Base-by-base conservation (phyloP, 1,284 basidiomycete genomes). In the Cryptococcus amylolentus region DNA sequence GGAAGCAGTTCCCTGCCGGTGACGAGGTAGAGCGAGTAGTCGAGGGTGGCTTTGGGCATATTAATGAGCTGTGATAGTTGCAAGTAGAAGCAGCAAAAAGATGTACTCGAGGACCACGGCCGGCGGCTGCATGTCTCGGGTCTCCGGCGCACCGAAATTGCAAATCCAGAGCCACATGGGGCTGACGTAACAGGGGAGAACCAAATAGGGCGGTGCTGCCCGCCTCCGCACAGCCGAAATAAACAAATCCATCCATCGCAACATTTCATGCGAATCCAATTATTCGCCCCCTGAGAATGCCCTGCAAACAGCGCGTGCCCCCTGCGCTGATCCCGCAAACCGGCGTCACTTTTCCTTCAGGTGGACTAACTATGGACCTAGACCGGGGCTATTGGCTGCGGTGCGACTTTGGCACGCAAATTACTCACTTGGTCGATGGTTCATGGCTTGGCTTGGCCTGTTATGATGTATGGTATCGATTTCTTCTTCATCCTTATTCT, bases 1-100 rank as follows among this genome's bases (percentile, higher is more conserved):
- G 90, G 89, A 5, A 95, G 81, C 0, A 92, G 78, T 47, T 88
- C 84, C 57, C 92, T 81, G 16, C 88, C 88, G 2, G 91, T 94
- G 13, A 96, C 91, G 45, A 96, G 83, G 76, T 93, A 93, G 13
- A 93, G 73, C 1, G 87, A 86, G 75, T 89, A 89, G 73, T 93
- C 87, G 53, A 88, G 62, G 10, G 59, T 50, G 9, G 50, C 46
- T 56, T 66, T 67, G 39, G 46, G 49, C 78, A 77, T 68, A 7
- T 23, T 4, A 2, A 6, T 35, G 23, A 23, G 23, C 3, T 23
- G 23, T 23, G 18, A 23, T 63, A 23, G 45, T 20, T 20, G n/a
- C 45, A 46, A 46, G 26, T 23, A 20, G 14, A 20, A 28, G 39
- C 39, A 23, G 12, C 39, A 40, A 40, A 40, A 40, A 40, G 39